Conservation (phyloP, 2,329 filamentous ascomycete species). For the Cadophora sp. region DNA sequence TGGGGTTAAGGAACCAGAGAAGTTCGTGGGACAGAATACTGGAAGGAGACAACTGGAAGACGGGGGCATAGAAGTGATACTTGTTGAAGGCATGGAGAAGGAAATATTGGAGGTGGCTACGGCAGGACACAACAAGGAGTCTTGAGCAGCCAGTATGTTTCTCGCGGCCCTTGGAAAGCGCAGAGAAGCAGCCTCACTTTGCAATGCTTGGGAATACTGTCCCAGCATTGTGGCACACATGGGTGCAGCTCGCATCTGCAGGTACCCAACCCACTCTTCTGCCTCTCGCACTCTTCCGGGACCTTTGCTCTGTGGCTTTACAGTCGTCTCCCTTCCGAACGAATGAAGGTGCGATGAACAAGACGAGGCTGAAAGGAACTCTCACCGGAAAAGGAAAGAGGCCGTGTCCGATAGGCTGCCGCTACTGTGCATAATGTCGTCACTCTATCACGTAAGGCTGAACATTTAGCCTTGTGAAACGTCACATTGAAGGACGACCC, state of each 20-base stretch:
- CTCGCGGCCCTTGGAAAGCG: too few species aligned
- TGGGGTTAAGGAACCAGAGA: conserved; percentile 87
- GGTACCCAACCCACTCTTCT: neutral
- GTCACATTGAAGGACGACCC: neutral
- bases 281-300: neutral
- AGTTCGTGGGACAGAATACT: conserved; percentile 83
- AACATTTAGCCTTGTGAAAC: conserved; percentile 9
- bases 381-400: neutral
- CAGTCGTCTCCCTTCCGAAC: neutral
- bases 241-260: neutral
- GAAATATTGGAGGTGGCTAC: conserved; percentile 85
- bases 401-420: conserved; percentile 1
- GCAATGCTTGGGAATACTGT: neutral
- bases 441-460: conserved; percentile 12
- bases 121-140: conserved; percentile 69
- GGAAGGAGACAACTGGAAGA: conserved; percentile 73
- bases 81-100: conserved; percentile 76
- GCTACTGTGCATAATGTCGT: conserved; percentile 18
- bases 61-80: conserved; percentile 75
- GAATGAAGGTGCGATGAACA: neutral
- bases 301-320: neutral
- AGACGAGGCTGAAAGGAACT: neutral
- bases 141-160: neutral
- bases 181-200: neutral
- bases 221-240: neutral